phyloP scores from a whole-genome alignment of 352 stramenopile species.

The Globisporangium mamillatum region DNA sequence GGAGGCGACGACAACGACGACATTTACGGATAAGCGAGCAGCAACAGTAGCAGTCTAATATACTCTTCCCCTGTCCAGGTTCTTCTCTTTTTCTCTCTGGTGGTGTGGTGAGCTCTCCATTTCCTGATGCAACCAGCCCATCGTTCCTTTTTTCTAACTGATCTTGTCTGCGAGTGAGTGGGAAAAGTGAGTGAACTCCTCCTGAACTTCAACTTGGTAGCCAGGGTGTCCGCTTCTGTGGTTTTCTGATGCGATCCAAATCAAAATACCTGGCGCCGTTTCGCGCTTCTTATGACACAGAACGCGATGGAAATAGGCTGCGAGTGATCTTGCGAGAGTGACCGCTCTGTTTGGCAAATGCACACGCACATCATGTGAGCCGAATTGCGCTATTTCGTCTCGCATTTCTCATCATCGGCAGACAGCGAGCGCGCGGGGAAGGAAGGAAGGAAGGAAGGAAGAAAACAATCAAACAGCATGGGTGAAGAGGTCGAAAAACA shows the following conservation, averaged over 20 bases:
- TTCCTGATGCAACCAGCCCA: not conserved
- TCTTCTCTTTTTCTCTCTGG: not conserved
- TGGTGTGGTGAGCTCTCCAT: not conserved
- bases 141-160: not conserved
- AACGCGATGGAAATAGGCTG: not conserved
- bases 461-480: slow-evolving; percentile 44
- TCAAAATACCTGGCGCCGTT: not conserved
- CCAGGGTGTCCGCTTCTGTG: not conserved
- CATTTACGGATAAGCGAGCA: slow-evolving; percentile 76
- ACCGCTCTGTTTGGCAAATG: not conserved
- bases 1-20: slow-evolving; percentile 77
- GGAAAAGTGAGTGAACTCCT: not conserved
- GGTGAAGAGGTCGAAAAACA: slow-evolving; percentile 92
- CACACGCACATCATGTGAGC: not conserved
- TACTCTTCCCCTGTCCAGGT: not conserved
- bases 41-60: not conserved
- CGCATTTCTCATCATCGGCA: not conserved
- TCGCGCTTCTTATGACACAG: not conserved
- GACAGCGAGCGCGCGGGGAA: not conserved
- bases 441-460: not conserved
- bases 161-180: not conserved
- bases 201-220: not conserved
- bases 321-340: not conserved
- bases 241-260: not conserved
- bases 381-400: not conserved